Evolutionary conservation across 1,139 yeast genomes (phyloP).

Genomic region (Ogataea hybrid): DNA sequence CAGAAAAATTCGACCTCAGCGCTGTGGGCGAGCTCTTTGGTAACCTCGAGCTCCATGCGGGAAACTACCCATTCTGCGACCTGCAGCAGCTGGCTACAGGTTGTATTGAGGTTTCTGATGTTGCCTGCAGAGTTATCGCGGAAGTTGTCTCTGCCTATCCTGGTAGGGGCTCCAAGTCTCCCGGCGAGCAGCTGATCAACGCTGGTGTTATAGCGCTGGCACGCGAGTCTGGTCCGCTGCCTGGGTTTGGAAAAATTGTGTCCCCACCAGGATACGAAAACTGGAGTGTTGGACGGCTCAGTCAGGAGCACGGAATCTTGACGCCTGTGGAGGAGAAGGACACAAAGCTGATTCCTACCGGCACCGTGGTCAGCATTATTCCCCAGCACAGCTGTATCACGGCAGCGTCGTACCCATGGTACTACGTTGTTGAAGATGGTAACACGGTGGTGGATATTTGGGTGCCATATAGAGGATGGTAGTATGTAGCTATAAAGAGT

Average conservation of each 20-base stretch:
- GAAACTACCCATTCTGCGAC: constrained; percentile 72
- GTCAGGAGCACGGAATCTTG: constrained; percentile 66
- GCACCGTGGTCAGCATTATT: constrained; percentile 52
- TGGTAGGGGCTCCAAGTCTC: constrained; percentile 42
- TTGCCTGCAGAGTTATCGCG: constrained; percentile 59
- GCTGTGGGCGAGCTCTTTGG: constrained; percentile 38
- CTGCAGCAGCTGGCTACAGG: constrained; percentile 73
- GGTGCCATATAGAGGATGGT: constrained; percentile 64
- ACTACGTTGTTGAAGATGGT: constrained; percentile 49
- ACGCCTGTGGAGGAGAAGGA: constrained; percentile 35
- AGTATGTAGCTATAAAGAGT: constrained; percentile 12
- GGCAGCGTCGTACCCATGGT: constrained; percentile 62
- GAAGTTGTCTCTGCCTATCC: constrained; percentile 64
- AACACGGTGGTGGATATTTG: constrained; percentile 62
- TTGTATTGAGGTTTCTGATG: constrained; percentile 45
- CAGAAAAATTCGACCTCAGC: constrained; percentile 32
- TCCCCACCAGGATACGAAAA: constrained; percentile 39
- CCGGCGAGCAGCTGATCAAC: constrained; percentile 65
- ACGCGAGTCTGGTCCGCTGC: constrained; percentile 54
- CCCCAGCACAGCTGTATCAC: constrained; percentile 81
- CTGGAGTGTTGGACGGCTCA: constrained; percentile 57
- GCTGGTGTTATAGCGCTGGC: constrained; percentile 74
- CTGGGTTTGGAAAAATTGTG: constrained; percentile 48
- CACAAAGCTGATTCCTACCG: constrained; percentile 45
- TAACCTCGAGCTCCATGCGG: constrained; percentile 70